Conservation (phyloP, 352 stramenopile genomes). For the Elongisporangium undulatum region DNA sequence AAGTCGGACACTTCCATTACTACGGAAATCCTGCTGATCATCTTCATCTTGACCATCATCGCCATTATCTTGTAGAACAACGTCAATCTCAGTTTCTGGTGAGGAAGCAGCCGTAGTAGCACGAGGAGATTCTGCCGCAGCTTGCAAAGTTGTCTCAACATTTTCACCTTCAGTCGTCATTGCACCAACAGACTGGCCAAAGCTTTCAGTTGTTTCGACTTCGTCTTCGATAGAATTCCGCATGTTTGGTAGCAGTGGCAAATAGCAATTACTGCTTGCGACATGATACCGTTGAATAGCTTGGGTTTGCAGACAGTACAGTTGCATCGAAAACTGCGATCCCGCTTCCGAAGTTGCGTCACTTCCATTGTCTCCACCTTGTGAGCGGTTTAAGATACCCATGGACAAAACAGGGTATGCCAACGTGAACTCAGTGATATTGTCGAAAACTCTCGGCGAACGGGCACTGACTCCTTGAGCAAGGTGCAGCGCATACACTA, state of each 20-base stretch:
- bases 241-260: conserved; percentile 20
- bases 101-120: conserved; percentile 29
- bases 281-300: conserved; percentile 85
- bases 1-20: conserved; percentile 7
- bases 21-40: conserved; percentile 5
- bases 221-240: conserved; percentile 37
- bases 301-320: conserved; percentile 79
- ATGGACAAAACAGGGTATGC: conserved; percentile 78
- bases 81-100: conserved; percentile 66
- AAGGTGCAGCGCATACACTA: conserved; percentile 72
- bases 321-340: conserved; percentile 67
- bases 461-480: conserved; percentile 23
- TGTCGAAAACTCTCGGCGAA: conserved; percentile 59
- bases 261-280: conserved; percentile 49
- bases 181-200: conserved; percentile 67
- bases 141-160: conserved; percentile 55
- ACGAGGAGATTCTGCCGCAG: conserved; percentile 58
- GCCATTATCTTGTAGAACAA: conserved; percentile 38
- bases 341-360: conserved; percentile 12
- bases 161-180: conserved; percentile 65
- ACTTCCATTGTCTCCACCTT: conserved; percentile 26
- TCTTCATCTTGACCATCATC: conserved; percentile 33
- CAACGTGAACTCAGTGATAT: conserved; percentile 76
- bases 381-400: conserved; percentile 50
- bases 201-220: conserved; percentile 25